Conservation (phyloP, 1,284 basidiomycete genomes). For the Cutaneotrichosporon cyanovorans region DNA sequence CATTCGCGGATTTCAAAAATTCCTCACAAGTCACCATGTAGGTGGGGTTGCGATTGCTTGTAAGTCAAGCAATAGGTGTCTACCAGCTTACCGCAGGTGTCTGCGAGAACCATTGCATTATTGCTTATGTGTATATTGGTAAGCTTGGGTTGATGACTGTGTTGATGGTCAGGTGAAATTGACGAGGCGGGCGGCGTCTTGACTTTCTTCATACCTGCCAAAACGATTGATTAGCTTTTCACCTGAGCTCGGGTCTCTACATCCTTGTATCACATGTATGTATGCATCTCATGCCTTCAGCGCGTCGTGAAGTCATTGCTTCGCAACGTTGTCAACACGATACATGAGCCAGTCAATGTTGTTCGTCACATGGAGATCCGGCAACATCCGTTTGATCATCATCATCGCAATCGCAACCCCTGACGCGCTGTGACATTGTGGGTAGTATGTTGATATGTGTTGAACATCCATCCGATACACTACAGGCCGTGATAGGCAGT, state of each 20-base stretch:
- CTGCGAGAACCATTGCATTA: slow-evolving; percentile 74
- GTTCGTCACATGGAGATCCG: no score
- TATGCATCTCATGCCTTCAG: not conserved
- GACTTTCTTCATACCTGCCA: slow-evolving; percentile 73
- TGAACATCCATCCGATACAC: no score
- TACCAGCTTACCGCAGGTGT: slow-evolving; percentile 53
- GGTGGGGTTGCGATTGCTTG: slow-evolving; percentile 80
- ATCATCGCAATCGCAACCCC: no score
- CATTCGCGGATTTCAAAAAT: slow-evolving; percentile 69
- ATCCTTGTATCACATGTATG: not conserved
- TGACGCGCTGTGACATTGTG: no score
- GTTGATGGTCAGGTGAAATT: slow-evolving; percentile 52
- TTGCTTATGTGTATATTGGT: slow-evolving; percentile 81
- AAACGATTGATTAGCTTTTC: slow-evolving; percentile 13
- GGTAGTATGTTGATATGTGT: no score
- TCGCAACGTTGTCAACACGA: no score
- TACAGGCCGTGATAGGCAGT: no score
- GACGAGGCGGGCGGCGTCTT: slow-evolving; percentile 74
- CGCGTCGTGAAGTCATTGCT: no score
- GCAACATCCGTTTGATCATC: no score
- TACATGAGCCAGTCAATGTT: no score
- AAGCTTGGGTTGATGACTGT: slow-evolving; percentile 8
- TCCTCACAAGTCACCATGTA: slow-evolving; percentile 73
- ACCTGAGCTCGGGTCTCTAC: no score
- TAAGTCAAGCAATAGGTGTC: slow-evolving; percentile 42